Evolutionary conservation across 2,329 filamentous ascomycete species (phyloP).

Genomic region (Raffaelea albimanens): DNA sequence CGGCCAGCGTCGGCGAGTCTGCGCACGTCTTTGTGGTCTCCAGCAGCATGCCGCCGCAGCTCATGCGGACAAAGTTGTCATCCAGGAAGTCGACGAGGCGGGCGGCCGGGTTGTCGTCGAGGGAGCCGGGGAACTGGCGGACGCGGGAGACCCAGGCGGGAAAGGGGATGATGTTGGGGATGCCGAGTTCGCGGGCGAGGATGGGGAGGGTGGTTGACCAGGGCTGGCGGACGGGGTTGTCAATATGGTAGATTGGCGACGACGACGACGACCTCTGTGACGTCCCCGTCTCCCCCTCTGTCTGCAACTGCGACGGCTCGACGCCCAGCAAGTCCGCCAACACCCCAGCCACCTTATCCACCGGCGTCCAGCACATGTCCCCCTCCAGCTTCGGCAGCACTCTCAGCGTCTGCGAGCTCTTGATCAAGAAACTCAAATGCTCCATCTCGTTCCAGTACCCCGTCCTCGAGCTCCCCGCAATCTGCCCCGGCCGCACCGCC

Average conservation of each 20-base stretch:
- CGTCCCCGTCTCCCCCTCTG: slow-evolving; percentile 1
- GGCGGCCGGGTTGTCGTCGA: slow-evolving; percentile 16
- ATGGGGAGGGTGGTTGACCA: slow-evolving; percentile 16
- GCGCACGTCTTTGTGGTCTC: slow-evolving; percentile 9
- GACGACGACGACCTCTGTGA: not conserved
- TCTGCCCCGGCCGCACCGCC: slow-evolving; percentile 39
- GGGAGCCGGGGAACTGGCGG: slow-evolving; percentile 12
- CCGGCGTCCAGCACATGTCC: slow-evolving; percentile 34
- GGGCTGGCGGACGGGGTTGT: slow-evolving; percentile 20
- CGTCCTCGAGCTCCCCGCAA: slow-evolving; percentile 36
- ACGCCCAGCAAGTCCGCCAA: slow-evolving; percentile 17
- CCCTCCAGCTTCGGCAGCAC: slow-evolving; percentile 31
- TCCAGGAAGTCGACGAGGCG: slow-evolving; percentile 20
- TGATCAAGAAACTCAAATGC: slow-evolving; percentile 39
- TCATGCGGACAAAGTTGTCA: slow-evolving; percentile 20
- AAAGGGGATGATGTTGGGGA: slow-evolving; percentile 17
- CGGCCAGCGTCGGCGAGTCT: not conserved
- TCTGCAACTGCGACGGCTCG: no score
- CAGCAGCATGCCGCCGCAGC: slow-evolving; percentile 20
- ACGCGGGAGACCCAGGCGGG: slow-evolving; percentile 19
- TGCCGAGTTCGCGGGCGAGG: slow-evolving; percentile 15
- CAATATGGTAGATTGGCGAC: slow-evolving; percentile 19
- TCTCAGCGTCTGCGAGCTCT: slow-evolving; percentile 35
- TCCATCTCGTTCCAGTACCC: slow-evolving; percentile 47
- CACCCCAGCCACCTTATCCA: slow-evolving; percentile 24